Percentiles rank a stretch among this genome's conserved stretches.
These are phyloP conservation scores for Macrophomina tecta DNA, from an alignment of 2,329 filamentous ascomycete species.

Conservation along the genomic window DNA sequence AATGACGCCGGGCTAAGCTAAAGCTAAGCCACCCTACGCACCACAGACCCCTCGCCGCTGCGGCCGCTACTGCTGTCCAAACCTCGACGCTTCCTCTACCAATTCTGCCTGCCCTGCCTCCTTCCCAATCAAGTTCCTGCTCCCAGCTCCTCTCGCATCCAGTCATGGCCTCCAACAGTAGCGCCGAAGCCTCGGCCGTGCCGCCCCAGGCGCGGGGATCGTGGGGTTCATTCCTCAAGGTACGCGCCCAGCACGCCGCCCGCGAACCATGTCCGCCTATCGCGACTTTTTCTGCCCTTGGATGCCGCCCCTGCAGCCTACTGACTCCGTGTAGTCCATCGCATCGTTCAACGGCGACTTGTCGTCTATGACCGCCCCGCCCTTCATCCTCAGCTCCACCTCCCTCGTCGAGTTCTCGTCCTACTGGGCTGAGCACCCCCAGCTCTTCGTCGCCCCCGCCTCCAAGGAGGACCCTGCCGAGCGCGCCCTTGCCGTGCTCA, in stretches of 20 bases:
- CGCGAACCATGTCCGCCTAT: background rate
- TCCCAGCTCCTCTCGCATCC: background rate
- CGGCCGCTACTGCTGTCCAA: conserved; percentile 4
- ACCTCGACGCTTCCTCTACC: conserved; percentile 17
- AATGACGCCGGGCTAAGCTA: conserved; percentile 6
- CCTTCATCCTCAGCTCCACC: conserved; percentile 61
- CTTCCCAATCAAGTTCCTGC: background rate
- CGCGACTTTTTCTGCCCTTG: conserved; percentile 3
- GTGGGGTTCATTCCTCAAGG: conserved; percentile 59
- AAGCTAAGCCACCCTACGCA: conserved; percentile 6
- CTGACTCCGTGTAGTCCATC: conserved; percentile 47
- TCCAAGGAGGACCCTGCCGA: conserved; percentile 79
- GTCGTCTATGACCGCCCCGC: conserved; percentile 62
- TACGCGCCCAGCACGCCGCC: conserved; percentile 32
- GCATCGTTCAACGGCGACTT: conserved; percentile 63
- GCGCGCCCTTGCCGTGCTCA: conserved; percentile 84
- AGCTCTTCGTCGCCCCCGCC: conserved; percentile 80
- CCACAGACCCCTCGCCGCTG: conserved; percentile 18
- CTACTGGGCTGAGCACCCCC: conserved; percentile 63
- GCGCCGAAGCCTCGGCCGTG: conserved; percentile 45
- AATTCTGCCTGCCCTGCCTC: conserved; percentile 1
- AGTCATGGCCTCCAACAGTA: conserved; percentile 24
- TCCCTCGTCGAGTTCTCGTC: conserved; percentile 64
- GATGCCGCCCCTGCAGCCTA: background rate
- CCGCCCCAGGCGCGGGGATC: conserved; percentile 54